phyloP scores from a whole-genome alignment of 1,139 yeast genomes.

The Yamadazyma atlantica region DNA sequence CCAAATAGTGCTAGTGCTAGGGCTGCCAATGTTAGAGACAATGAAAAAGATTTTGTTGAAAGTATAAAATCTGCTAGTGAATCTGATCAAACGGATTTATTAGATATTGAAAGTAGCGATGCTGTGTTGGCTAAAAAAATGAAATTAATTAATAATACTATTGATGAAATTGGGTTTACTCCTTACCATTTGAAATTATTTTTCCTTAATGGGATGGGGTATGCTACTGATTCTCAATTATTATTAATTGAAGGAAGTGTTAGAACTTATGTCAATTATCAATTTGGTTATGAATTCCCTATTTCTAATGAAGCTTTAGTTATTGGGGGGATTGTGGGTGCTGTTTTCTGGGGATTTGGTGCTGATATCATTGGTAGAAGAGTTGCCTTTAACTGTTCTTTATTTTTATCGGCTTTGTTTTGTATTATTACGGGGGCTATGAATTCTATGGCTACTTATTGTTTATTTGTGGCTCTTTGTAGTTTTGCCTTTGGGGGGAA shows the following conservation, averaged over 20 bases:
- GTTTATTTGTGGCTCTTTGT: slow-evolving; percentile 47
- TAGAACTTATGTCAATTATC: slow-evolving; percentile 41
- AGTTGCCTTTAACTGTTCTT: slow-evolving; percentile 53
- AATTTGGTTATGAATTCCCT: slow-evolving; percentile 36
- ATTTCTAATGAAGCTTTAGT: slow-evolving; percentile 27
- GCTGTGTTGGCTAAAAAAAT: slow-evolving; percentile 25
- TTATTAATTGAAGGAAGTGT: slow-evolving; percentile 41
- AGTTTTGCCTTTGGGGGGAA: slow-evolving; percentile 60
- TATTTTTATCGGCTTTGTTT: slow-evolving; percentile 50
- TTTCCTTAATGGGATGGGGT: slow-evolving; percentile 60
- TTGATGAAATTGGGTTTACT: slow-evolving; percentile 39
- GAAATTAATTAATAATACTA: slow-evolving; percentile 30
- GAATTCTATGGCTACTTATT: slow-evolving; percentile 45
- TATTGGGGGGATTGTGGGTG: slow-evolving; percentile 56
- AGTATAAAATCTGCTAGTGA: slow-evolving; percentile 12
- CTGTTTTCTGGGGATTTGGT: slow-evolving; percentile 56
- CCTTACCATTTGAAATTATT: slow-evolving; percentile 36
- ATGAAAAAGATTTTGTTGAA: slow-evolving; percentile 14
- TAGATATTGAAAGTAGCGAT: slow-evolving; percentile 27
- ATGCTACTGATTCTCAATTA: slow-evolving; percentile 61
- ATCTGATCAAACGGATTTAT: slow-evolving; percentile 20
- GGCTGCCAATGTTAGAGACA: slow-evolving; percentile 1
- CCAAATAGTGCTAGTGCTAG: not conserved
- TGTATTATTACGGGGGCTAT: slow-evolving; percentile 56
- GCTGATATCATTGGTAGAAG: slow-evolving; percentile 62